A percentile compares a stretch with the other conserved stretches of the same genome.
phyloP scores from a whole-genome alignment of 208 protist genomes.

The Porcisia hertigi region DNA sequence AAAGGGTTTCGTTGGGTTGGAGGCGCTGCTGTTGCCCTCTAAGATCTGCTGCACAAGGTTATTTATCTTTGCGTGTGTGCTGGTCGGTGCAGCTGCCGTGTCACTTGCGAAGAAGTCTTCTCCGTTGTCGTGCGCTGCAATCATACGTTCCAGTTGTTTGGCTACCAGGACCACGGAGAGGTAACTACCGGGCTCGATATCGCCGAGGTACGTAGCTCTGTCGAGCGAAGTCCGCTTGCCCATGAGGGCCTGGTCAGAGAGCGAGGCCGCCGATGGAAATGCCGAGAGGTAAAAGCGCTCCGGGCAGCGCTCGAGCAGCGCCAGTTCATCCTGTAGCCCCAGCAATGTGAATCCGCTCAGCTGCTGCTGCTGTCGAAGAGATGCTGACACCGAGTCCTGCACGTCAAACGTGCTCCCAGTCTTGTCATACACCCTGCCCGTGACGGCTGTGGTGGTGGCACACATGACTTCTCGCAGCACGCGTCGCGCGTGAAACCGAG shows the following conservation, averaged over 20 bases:
- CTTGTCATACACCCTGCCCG: neutral
- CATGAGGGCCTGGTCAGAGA: conserved; percentile 7
- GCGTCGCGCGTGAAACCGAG: conserved; percentile 65
- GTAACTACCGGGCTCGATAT: neutral
- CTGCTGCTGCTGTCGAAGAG: conserved; percentile 8
- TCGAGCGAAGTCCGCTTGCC: neutral
- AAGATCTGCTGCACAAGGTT: conserved; percentile 43
- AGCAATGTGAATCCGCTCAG: conserved; percentile 70
- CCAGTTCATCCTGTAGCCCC: conserved; percentile 80
- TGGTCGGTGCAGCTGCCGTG: neutral
- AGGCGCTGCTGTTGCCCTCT: conserved; percentile 4
- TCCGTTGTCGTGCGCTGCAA: conserved; percentile 30
- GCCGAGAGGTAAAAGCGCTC: conserved; percentile 51
- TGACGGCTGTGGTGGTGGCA: conserved; percentile 35
- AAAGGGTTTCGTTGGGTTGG: neutral
- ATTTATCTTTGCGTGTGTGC: conserved; percentile 25
- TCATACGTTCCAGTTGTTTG: conserved; percentile 53
- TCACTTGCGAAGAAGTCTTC: conserved; percentile 5
- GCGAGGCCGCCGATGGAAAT: conserved; percentile 3
- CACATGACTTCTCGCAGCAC: conserved; percentile 65
- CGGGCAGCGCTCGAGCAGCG: conserved; percentile 54
- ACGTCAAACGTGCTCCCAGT: neutral
- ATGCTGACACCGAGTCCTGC: neutral
- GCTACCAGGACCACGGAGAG: conserved; percentile 46
- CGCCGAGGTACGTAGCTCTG: neutral